Conservation (phyloP, 208 protist genomes). For the Crithidia sp. region DNA sequence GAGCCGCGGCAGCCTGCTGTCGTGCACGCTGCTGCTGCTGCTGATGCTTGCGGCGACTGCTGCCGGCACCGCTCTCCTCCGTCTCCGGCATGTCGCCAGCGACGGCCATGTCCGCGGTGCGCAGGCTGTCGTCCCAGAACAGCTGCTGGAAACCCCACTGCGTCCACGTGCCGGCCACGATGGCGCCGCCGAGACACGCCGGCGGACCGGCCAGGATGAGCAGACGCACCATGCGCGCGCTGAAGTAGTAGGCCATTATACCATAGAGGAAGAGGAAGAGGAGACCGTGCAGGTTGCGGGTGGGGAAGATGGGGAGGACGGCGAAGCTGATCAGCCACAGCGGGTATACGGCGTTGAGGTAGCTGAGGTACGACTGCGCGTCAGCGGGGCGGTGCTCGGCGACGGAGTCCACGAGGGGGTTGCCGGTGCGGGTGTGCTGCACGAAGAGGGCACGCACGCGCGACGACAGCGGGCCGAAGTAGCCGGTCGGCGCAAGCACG, state of each 20-base stretch:
- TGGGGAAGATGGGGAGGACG: not conserved
- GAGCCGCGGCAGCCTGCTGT: too few species aligned
- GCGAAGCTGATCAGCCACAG: constrained; percentile 7
- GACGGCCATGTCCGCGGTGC: not conserved
- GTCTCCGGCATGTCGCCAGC: not conserved
- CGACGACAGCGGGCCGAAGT: constrained; percentile 57
- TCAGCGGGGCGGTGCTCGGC: constrained; percentile 65
- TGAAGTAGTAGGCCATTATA: constrained; percentile 60
- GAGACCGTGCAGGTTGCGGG: not conserved
- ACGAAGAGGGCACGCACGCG: constrained; percentile 77
- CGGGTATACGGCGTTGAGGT: constrained; percentile 4
- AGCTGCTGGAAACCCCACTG: not conserved
- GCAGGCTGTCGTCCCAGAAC: constrained; percentile 16
- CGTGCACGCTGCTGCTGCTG: too few species aligned
- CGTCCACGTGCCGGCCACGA: not conserved
- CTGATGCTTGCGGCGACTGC: too few species aligned
- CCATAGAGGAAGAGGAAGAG: constrained; percentile 54
- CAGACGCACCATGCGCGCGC: constrained; percentile 61
- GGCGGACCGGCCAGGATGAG: constrained; percentile 56
- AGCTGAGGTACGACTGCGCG: constrained; percentile 16
- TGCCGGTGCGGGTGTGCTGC: constrained; percentile 75
- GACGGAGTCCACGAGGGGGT: constrained; percentile 84
- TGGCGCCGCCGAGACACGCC: not conserved
- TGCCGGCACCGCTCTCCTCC: not conserved
- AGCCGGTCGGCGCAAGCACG: constrained; percentile 47